These are phyloP conservation scores for Penicillium sp. DNA, from an alignment of 2,329 filamentous ascomycete species.

Conservation along the genomic window DNA sequence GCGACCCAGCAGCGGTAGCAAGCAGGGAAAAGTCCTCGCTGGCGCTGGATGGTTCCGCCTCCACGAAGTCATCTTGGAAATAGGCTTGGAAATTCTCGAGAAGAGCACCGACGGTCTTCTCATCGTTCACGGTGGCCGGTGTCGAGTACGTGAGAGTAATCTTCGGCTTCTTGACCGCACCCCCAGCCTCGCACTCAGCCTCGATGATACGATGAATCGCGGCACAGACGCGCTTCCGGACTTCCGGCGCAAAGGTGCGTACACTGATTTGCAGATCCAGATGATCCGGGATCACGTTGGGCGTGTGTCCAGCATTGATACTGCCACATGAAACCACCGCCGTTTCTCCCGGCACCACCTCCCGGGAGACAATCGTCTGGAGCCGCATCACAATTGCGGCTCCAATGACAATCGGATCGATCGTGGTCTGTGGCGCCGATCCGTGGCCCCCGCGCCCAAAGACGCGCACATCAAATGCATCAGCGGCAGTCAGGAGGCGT, in stretches of 20 bases:
- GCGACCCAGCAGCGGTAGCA: constrained; percentile 50
- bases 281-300: constrained; percentile 48
- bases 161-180: constrained; percentile 44
- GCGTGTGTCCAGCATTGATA: constrained; percentile 43
- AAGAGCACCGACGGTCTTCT: constrained; percentile 41
- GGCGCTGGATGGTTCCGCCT: constrained; percentile 44
- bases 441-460: constrained; percentile 48
- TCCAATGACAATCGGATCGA: constrained; percentile 51
- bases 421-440: constrained; percentile 40
- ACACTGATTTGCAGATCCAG: constrained; percentile 45
- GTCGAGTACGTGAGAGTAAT: constrained; percentile 45
- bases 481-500: constrained; percentile 35
- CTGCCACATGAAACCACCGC: constrained; percentile 48
- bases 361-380: constrained; percentile 42
- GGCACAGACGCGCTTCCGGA: constrained; percentile 35
- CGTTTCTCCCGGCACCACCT: constrained; percentile 40
- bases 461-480: constrained; percentile 38
- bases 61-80: constrained; percentile 42
- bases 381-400: constrained; percentile 41
- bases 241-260: constrained; percentile 33
- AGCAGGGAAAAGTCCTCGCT: constrained; percentile 60
- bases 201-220: constrained; percentile 48
- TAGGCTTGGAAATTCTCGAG: constrained; percentile 46
- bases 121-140: constrained; percentile 55
- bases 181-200: constrained; percentile 54